Conservation (phyloP, 805 yeast species). For the Wickerhamiella sorbophila region DNA sequence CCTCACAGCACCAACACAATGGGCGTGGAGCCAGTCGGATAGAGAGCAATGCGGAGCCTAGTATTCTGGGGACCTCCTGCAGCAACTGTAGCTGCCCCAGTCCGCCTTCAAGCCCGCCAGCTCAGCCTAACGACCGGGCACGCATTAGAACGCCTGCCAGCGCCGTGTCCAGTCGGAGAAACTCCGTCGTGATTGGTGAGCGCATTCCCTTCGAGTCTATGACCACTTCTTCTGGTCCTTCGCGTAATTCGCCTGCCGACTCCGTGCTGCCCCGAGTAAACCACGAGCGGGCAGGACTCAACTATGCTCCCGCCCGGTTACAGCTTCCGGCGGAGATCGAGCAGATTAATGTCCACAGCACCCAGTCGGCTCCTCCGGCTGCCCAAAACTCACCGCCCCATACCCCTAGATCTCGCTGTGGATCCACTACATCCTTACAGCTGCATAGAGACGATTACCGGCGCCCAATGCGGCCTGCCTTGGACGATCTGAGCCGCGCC, state of each 20-base stretch:
- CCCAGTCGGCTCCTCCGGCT: too few species aligned
- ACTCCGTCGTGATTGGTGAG: conserved; percentile 22
- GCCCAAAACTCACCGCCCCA: background rate
- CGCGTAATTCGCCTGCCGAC: conserved; percentile 3
- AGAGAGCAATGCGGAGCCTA: conserved; percentile 6
- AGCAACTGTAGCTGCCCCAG: conserved; percentile 18
- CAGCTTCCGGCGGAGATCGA: background rate
- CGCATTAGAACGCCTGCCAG: conserved; percentile 25
- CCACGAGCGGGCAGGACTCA: background rate
- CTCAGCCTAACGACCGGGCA: conserved; percentile 19
- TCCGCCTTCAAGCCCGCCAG: conserved; percentile 14
- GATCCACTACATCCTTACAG: background rate
- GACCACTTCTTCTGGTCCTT: conserved; percentile 10
- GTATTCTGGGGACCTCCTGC: conserved; percentile 17
- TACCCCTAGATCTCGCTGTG: background rate
- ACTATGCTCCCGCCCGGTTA: conserved; percentile 9
- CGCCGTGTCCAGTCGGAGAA: conserved; percentile 17
- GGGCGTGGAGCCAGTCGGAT: background rate
- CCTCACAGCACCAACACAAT: background rate
- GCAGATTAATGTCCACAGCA: too few species aligned
- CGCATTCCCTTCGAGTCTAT: conserved; percentile 17
- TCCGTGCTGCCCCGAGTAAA: conserved; percentile 1
- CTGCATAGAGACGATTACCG: background rate
- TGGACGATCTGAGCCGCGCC: conserved; percentile 3
- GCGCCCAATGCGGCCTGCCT: background rate